Percentiles rank a stretch among this genome's conserved stretches.
Evolutionary conservation across 306 rosid genomes (phyloP).

Genomic region (Malus orientalis): DNA sequence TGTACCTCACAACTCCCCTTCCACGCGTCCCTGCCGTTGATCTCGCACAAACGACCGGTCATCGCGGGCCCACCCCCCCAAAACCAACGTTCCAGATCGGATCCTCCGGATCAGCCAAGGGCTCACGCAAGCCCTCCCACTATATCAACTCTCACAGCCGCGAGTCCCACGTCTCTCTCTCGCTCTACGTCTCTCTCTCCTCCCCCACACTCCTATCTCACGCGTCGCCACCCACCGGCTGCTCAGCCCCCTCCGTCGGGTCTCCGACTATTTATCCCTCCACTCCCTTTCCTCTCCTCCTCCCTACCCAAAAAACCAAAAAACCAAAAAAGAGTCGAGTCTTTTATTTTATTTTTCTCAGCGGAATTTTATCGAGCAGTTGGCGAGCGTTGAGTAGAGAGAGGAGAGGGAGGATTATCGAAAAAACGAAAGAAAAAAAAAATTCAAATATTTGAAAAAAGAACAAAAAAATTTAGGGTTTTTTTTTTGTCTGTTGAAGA

Average conservation of each 20-base stretch:
- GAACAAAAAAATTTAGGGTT: constrained; percentile 1
- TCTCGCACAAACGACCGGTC: not conserved
- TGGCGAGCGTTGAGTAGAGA: constrained; percentile 6
- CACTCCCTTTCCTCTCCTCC: constrained; percentile 96
- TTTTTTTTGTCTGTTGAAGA: constrained; percentile 20
- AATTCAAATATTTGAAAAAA: not conserved
- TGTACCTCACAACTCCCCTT: not conserved
- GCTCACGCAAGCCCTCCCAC: constrained; percentile 35
- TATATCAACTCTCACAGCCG: constrained; percentile 11
- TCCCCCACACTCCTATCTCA: not conserved
- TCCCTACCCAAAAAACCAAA: constrained; percentile 25
- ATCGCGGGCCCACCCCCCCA: not conserved
- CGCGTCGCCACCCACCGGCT: constrained; percentile 44
- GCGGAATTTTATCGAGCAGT: constrained; percentile 5
- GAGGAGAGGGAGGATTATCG: constrained; percentile 93
- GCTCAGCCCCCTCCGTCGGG: constrained; percentile 33
- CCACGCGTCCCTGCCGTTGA: constrained; percentile 1
- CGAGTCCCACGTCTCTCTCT: not conserved
- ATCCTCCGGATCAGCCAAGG: constrained; percentile 25
- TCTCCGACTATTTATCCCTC: constrained; percentile 37
- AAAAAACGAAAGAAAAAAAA: not conserved
- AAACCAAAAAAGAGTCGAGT: not conserved
- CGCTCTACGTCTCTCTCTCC: not conserved
- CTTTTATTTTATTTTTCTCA: not conserved
- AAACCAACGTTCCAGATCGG: constrained; percentile 7